Conservation (phyloP, 2,329 filamentous ascomycete species). For the Neofusicoccum sp. region DNA sequence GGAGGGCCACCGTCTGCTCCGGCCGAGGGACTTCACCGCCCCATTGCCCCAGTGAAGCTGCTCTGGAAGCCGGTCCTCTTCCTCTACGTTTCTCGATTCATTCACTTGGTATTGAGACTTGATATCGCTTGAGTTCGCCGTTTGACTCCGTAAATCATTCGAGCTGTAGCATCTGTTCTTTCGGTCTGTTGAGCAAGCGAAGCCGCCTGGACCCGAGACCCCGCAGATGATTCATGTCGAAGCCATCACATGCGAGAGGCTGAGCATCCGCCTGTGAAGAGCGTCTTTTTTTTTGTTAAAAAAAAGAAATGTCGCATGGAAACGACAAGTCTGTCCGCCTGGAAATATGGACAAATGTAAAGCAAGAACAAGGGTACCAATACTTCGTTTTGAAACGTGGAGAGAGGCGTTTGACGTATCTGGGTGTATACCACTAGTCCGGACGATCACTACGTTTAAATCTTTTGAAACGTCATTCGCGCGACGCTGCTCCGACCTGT, state of each 20-base stretch:
- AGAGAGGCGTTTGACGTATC: too few relatives aligned
- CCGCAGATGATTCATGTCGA: slow-evolving; percentile 1
- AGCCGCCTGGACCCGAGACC: background rate
- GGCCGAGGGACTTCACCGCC: slow-evolving; percentile 3
- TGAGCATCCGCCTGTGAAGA: background rate
- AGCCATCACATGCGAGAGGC: background rate
- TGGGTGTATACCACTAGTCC: too few relatives aligned
- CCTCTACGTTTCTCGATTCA: background rate
- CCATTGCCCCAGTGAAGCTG: background rate
- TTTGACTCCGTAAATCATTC: background rate
- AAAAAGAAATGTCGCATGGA: too few relatives aligned
- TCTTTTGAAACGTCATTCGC: too few relatives aligned
- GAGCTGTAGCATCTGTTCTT: background rate
- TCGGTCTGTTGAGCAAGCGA: background rate
- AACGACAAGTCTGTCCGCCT: too few relatives aligned
- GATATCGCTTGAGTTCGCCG: too few relatives aligned
- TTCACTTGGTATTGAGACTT: background rate
- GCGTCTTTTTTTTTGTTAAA: too few relatives aligned
- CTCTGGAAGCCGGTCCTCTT: background rate
- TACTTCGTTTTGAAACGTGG: too few relatives aligned
- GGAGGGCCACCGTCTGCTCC: slow-evolving; percentile 5
- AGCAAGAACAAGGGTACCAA: too few relatives aligned
- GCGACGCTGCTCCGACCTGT: too few relatives aligned
- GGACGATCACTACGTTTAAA: too few relatives aligned
- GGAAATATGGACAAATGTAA: background rate